Evolutionary conservation across 2,329 filamentous ascomycete genomes (phyloP).

Genomic region (Stagonosporopsis cucurbitacearum): DNA sequence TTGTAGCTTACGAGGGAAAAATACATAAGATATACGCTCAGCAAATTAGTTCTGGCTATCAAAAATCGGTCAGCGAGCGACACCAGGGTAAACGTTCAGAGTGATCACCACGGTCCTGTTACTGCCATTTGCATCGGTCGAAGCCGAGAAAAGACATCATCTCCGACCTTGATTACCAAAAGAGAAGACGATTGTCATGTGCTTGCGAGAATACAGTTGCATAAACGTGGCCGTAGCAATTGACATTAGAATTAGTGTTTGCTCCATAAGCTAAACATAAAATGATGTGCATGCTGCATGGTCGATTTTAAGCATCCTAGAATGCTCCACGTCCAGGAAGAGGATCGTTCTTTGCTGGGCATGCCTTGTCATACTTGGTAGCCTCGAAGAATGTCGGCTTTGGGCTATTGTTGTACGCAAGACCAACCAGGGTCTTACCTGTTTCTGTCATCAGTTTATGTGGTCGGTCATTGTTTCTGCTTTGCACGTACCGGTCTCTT

Average conservation of each 20-base stretch:
- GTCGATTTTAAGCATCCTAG: not conserved
- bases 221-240: not conserved
- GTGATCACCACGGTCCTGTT: not conserved
- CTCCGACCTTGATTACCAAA: not conserved
- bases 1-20: too few relatives aligned
- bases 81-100: not conserved
- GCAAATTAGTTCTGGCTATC: not conserved
- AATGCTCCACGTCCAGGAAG: constrained; percentile 34
- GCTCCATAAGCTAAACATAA: not conserved
- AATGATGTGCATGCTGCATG: not conserved
- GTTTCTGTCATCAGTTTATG: not conserved
- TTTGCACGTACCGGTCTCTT: constrained; percentile 18
- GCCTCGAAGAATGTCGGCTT: constrained; percentile 28
- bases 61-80: not conserved
- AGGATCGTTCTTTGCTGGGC: constrained; percentile 33
- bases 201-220: not conserved
- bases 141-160: not conserved
- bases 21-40: not conserved
- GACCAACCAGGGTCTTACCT: constrained; percentile 28
- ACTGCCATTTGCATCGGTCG: not conserved
- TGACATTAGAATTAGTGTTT: not conserved
- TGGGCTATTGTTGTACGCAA: constrained; percentile 30
- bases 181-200: not conserved
- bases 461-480: not conserved
- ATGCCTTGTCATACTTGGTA: constrained; percentile 28